Evolutionary conservation across 2,329 filamentous ascomycete species (phyloP).

Genomic region (Ophiocordyceps camponoti-rufipedis): DNA sequence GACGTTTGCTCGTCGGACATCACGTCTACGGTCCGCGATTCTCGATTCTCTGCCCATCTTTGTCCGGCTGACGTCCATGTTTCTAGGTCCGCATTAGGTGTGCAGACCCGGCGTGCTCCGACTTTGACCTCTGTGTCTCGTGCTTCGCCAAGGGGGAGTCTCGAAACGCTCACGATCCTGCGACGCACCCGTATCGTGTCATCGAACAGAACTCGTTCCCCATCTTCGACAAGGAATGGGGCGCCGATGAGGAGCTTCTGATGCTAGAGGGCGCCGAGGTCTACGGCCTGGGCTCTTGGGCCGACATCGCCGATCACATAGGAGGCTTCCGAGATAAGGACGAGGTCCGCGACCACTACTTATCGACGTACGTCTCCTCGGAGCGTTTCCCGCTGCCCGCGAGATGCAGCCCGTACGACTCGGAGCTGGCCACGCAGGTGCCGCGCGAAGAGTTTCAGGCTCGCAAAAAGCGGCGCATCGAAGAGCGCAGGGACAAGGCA

Average conservation of each 20-base stretch:
- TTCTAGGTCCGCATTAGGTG: constrained; percentile 81
- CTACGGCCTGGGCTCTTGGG: constrained; percentile 93
- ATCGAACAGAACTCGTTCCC: constrained; percentile 98
- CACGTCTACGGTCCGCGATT: constrained; percentile 66
- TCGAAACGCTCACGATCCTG: constrained; percentile 71
- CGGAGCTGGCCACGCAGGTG: constrained; percentile 57
- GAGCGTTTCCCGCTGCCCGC: constrained; percentile 72
- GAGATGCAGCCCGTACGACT: constrained; percentile 69
- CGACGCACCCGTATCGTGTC: constrained; percentile 74
- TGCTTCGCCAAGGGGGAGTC: constrained; percentile 75
- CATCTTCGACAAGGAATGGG: constrained; percentile 90
- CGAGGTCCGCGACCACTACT: constrained; percentile 89
- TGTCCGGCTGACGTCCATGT: neutral
- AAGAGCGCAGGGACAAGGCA: constrained; percentile 72
- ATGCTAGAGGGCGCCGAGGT: constrained; percentile 88
- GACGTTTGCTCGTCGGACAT: constrained; percentile 95
- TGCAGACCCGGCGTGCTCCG: constrained; percentile 63
- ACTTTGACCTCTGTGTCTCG: constrained; percentile 92
- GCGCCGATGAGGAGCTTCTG: constrained; percentile 89
- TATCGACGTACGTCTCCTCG: constrained; percentile 72
- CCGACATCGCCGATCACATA: constrained; percentile 94
- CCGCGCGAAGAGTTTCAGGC: constrained; percentile 86
- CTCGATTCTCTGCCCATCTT: neutral
- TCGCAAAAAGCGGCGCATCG: constrained; percentile 82
- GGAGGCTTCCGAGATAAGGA: constrained; percentile 89